Evolutionary conservation across 2,329 filamentous ascomycete species (phyloP).

Genomic region (Trichothecium sympodiale): DNA sequence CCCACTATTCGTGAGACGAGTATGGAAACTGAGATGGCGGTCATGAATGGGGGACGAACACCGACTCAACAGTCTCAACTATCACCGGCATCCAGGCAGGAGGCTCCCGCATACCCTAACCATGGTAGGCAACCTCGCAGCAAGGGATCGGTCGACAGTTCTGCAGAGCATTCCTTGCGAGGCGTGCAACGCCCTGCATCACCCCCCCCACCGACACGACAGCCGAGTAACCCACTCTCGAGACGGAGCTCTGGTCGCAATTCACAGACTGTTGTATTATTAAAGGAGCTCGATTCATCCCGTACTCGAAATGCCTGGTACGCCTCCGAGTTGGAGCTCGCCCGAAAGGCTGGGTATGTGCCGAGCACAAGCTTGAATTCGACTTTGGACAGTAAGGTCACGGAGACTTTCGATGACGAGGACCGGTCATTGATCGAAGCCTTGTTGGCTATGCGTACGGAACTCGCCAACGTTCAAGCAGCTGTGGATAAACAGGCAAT

Average conservation of each 20-base stretch:
- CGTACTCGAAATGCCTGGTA: slow-evolving; percentile 94
- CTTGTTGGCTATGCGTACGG: slow-evolving; percentile 78
- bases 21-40: slow-evolving; percentile 37
- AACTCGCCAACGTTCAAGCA: slow-evolving; percentile 79
- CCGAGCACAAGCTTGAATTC: slow-evolving; percentile 60
- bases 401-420: slow-evolving; percentile 80
- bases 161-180: slow-evolving; percentile 40
- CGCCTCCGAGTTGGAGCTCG: slow-evolving; percentile 85
- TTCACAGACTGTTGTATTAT: slow-evolving; percentile 59
- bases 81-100: slow-evolving; percentile 13
- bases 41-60: slow-evolving; percentile 51
- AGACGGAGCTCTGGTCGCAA: slow-evolving; percentile 50
- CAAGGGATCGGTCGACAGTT: slow-evolving; percentile 59
- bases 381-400: slow-evolving; percentile 61
- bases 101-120: slow-evolving; percentile 36
- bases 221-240: slow-evolving; percentile 46
- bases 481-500: slow-evolving; percentile 84
- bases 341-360: slow-evolving; percentile 79
- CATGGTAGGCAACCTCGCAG: slow-evolving; percentile 27
- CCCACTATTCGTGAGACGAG: slow-evolving; percentile 25
- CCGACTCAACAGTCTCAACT: slow-evolving; percentile 38
- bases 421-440: slow-evolving; percentile 89
- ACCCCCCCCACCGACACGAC: slow-evolving; percentile 45
- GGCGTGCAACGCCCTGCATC: slow-evolving; percentile 34
- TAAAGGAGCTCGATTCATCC: slow-evolving; percentile 76